Conservation (phyloP, 2,329 filamentous ascomycete genomes). For the Colletotrichum melonis region DNA sequence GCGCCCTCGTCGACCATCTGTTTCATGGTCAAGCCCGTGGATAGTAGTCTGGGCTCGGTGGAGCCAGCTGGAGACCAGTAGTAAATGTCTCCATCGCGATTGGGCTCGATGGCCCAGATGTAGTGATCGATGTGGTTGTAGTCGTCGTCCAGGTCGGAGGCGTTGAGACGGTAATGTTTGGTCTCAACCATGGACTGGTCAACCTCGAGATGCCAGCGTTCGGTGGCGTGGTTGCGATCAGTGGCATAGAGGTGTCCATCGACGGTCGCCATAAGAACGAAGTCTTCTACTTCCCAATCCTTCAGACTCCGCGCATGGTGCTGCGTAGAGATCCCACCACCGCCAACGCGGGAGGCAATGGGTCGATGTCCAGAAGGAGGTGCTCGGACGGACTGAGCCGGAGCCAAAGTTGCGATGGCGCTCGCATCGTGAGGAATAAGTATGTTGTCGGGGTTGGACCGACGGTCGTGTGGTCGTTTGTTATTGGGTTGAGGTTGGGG, state of each 20-base stretch:
- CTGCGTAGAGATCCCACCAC: slow-evolving; percentile 81
- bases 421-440: slow-evolving; percentile 77
- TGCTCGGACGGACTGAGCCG: slow-evolving; percentile 95
- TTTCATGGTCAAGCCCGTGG: slow-evolving; percentile 82
- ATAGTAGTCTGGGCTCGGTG: slow-evolving; percentile 68
- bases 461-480: slow-evolving; percentile 43
- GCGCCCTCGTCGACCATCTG: slow-evolving; percentile 85
- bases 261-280: slow-evolving; percentile 99
- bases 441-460: slow-evolving; percentile 41
- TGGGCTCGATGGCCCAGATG: slow-evolving; percentile 95
- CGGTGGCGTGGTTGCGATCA: slow-evolving; percentile 86
- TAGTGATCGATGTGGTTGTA: slow-evolving; percentile 82
- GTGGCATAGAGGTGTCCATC: slow-evolving; percentile 95
- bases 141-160: slow-evolving; percentile 68
- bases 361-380: slow-evolving; percentile 75
- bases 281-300: slow-evolving; percentile 99
- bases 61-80: slow-evolving; percentile 78
- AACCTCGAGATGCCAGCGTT: slow-evolving; percentile 87
- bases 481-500: slow-evolving; percentile 46
- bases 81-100: slow-evolving; percentile 86
- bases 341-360: slow-evolving; percentile 63
- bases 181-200: slow-evolving; percentile 93
- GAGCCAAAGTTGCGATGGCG: slow-evolving; percentile 98
- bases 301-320: slow-evolving; percentile 95
- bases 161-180: slow-evolving; percentile 79